A percentile compares a stretch with the other conserved stretches of the same genome.
Evolutionary conservation across 2,329 filamentous ascomycete genomes (phyloP).

Genomic region (Fusarium sp.): DNA sequence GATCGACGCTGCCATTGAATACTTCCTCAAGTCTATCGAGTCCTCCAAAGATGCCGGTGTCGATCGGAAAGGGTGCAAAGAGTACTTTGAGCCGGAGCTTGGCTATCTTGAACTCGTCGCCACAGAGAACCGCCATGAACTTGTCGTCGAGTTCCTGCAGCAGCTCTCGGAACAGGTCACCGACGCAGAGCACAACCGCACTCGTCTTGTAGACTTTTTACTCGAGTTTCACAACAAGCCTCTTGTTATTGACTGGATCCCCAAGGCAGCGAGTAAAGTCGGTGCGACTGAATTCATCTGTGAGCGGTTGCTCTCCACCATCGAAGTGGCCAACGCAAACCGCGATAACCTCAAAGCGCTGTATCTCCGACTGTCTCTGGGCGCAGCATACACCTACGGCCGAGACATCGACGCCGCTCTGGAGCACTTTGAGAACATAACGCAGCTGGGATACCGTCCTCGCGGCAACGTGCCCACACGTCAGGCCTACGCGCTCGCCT

Average conservation of each 20-base stretch:
- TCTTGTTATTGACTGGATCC: constrained; percentile 52
- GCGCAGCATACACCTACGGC: constrained; percentile 48
- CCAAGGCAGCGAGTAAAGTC: constrained; percentile 51
- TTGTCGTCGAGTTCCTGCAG: constrained; percentile 50
- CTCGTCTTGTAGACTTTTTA: constrained; percentile 49
- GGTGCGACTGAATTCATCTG: constrained; percentile 46
- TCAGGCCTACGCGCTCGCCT: constrained; percentile 52
- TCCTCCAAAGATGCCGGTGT: constrained; percentile 42
- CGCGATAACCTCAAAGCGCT: constrained; percentile 51
- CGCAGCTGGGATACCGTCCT: constrained; percentile 51
- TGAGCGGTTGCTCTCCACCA: constrained; percentile 45
- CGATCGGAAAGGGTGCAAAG: constrained; percentile 43
- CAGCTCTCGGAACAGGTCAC: constrained; percentile 45
- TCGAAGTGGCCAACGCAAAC: constrained; percentile 46
- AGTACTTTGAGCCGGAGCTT: constrained; percentile 51
- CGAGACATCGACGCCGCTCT: constrained; percentile 50
- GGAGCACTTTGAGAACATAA: constrained; percentile 49
- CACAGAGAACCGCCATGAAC: constrained; percentile 48
- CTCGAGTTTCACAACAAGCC: constrained; percentile 48
- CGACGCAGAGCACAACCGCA: constrained; percentile 38
- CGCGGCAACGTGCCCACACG: constrained; percentile 52
- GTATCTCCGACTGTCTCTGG: constrained; percentile 51
- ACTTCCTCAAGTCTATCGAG: constrained; percentile 51
- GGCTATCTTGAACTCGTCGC: constrained; percentile 51
- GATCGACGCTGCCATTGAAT: constrained; percentile 47